phyloP scores from a whole-genome alignment of 306 rosid species.

The Malus fusca region DNA sequence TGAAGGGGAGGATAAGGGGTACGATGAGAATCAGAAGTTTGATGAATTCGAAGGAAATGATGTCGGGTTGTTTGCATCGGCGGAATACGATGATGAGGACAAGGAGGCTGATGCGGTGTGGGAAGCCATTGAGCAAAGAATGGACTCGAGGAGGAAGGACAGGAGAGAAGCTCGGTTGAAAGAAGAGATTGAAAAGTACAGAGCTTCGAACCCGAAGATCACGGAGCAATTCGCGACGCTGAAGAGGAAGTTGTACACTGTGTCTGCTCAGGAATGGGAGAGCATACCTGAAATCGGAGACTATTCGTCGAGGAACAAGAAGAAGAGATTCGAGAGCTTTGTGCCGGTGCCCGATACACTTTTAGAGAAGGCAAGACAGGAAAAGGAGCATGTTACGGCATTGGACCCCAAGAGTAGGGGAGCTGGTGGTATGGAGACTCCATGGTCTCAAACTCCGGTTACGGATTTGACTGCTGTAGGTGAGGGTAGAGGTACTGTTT shows the following conservation, averaged over 20 bases:
- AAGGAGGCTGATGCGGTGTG: conserved; percentile 89
- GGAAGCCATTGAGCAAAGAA: conserved; percentile 72
- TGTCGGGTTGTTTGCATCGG: conserved; percentile 80
- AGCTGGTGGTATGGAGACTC: conserved; percentile 69
- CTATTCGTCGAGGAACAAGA: conserved; percentile 72
- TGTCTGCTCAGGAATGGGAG: conserved; percentile 74
- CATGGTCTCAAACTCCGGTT: conserved; percentile 81
- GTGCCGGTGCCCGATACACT: conserved; percentile 85
- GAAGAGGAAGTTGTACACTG: conserved; percentile 54
- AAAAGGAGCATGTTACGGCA: conserved; percentile 78
- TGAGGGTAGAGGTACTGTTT: conserved; percentile 75
- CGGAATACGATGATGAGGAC: conserved; percentile 83
- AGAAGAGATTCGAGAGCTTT: conserved; percentile 79
- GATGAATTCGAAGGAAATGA: conserved; percentile 86
- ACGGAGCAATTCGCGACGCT: conserved; percentile 83
- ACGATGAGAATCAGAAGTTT: conserved; percentile 84
- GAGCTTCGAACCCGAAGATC: conserved; percentile 79
- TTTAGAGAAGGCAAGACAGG: conserved; percentile 87
- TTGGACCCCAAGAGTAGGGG: conserved; percentile 83
- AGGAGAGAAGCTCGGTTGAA: conserved; percentile 85
- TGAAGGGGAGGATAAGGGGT: conserved; percentile 72
- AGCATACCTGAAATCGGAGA: conserved; percentile 80
- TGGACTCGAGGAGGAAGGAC: conserved; percentile 92
- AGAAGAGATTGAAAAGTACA: conserved; percentile 65
- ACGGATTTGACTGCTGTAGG: conserved; percentile 91